Evolutionary conservation across 116 monocot species (phyloP).

Genomic region (Phalaenopsis hybrid): DNA sequence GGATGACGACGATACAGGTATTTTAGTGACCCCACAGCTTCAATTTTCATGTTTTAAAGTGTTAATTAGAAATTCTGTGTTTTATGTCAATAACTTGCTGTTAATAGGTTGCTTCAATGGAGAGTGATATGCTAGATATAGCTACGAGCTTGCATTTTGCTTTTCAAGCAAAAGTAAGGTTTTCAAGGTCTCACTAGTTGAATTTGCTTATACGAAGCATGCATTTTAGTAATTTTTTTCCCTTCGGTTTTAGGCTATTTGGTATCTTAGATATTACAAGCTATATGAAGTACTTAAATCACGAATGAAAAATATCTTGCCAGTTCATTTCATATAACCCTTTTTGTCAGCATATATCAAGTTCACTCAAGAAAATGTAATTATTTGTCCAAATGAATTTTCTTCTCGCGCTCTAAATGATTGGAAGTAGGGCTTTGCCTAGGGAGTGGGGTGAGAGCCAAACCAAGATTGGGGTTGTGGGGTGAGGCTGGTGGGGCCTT

Average conservation of each 20-base stretch:
- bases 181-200: neutral
- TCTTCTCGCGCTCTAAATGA: too few relatives aligned
- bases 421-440: too few relatives aligned
- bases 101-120: neutral
- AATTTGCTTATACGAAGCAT: neutral
- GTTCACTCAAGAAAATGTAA: too few relatives aligned
- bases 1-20: conserved; percentile 75
- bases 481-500: too few relatives aligned
- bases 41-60: neutral
- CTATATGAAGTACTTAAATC: neutral
- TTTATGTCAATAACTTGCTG: neutral
- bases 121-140: neutral
- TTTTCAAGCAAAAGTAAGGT: neutral
- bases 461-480: too few relatives aligned
- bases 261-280: neutral
- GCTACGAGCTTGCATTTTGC: neutral
- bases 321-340: neutral
- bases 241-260: neutral
- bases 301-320: neutral
- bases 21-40: neutral
- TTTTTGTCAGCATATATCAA: too few relatives aligned
- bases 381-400: too few relatives aligned
- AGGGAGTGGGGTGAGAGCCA: too few relatives aligned
- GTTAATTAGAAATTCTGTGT: neutral
- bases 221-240: neutral